Evolutionary conservation across 345 rosid species (phyloP), one percentile per base, ranked within the genome.

Genomic region (Carallia pectinifolia): DNA sequence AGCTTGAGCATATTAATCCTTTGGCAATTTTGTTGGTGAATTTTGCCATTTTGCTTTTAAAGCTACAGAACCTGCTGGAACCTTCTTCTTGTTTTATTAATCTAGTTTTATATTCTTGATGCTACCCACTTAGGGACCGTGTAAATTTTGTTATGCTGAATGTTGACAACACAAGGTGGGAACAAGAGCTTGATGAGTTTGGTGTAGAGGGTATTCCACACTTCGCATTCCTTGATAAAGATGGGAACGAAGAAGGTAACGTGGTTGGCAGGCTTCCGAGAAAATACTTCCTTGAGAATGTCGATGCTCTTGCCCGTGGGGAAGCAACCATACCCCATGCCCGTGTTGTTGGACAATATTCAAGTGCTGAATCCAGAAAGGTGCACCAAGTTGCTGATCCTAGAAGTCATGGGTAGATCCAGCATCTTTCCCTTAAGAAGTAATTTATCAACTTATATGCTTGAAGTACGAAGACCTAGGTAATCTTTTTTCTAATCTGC

Each of bases 161-260:
- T 70, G 98, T 94, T 59, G 98, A 91, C 81, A 90, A 94, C 74
- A 94, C 97, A 13, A 91, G 84, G 81, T 94, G 98, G 96, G 97
- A 94, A 76, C 97, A 94, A 76, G 98, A 94, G 83, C 80, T 94
- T 44, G 89, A 94, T 50, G 98, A 94, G 83, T 91, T 94, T 74
- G 97, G 97, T n/a, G 97, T 94, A 27, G 97, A 94, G 74, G 98
- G 97, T 58, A 94, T 90, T 77, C 97, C 98, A 0, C 97, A 94
- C 80, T 91, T 91, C 66, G 85, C 96, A 2, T 94, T 94, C 74
- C 84, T 94, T 23, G 98, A 91, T 71, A 84, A 68, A 73, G 71
- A 88, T 23, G 97, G 98, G 67, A 94, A 94, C 23, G 96, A 94
- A 80, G 96, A 91, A 84, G 98, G 98, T 15, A 87, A 91, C 65